These are phyloP conservation scores for Phytophthora palmivora DNA, from an alignment of 352 stramenopile genomes.

Conservation along the genomic window DNA sequence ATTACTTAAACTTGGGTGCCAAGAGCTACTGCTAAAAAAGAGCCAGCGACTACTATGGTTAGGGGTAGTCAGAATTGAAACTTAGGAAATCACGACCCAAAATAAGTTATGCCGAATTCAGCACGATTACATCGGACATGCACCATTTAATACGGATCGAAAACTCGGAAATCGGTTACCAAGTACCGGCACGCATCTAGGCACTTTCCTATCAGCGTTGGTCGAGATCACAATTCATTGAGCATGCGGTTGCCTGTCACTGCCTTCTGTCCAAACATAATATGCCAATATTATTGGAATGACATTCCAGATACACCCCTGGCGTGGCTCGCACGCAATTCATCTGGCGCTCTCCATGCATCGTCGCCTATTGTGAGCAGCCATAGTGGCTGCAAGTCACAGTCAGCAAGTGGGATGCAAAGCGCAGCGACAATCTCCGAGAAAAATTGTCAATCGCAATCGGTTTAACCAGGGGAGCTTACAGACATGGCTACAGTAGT, in stretches of 20 bases:
- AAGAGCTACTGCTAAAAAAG: conserved; percentile 12
- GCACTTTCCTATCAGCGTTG: background rate
- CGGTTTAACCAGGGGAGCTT: conserved; percentile 27
- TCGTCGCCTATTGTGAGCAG: background rate
- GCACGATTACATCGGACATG: background rate
- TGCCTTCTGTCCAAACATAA: conserved; percentile 7
- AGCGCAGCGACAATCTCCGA: conserved; percentile 7
- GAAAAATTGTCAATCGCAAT: conserved; percentile 16
- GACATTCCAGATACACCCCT: conserved; percentile 3
- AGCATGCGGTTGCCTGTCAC: conserved; percentile 2
- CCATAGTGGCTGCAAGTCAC: conserved; percentile 28
- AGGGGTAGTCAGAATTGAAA: conserved; percentile 3
- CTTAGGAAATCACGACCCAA: no score
- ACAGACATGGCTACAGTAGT: conserved; percentile 28
- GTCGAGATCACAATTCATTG: no score
- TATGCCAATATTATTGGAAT: no score
- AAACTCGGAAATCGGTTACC: background rate
- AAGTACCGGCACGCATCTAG: no score
- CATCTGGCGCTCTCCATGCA: conserved; percentile 23
- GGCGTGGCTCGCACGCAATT: conserved; percentile 21
- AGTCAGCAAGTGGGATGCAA: conserved; percentile 19
- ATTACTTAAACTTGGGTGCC: background rate
- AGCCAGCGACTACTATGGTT: conserved; percentile 1
- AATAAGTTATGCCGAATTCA: conserved; percentile 1
- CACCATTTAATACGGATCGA: background rate